Percentiles rank a stretch among this genome's conserved stretches.
These are phyloP conservation scores for Bacidia rubella DNA, from an alignment of 495 filamentous ascomycete genomes.

Conservation along the genomic window DNA sequence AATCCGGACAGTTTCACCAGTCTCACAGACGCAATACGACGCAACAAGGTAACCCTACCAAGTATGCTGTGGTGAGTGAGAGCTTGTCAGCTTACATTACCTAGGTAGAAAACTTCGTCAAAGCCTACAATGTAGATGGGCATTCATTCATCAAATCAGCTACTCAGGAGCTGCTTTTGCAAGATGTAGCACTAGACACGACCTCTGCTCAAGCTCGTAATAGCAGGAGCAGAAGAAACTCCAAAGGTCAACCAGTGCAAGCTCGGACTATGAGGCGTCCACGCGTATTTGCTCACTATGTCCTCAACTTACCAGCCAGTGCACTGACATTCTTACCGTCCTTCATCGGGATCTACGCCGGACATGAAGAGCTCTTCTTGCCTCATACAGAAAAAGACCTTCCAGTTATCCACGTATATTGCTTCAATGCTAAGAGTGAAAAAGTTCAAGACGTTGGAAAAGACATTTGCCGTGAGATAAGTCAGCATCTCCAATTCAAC, in stretches of 20 bases:
- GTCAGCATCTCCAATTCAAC: slow-evolving; percentile 42
- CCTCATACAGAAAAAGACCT: slow-evolving; percentile 43
- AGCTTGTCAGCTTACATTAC: slow-evolving; percentile 1
- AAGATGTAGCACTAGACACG: slow-evolving; percentile 34
- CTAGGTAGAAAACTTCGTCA: slow-evolving; percentile 60
- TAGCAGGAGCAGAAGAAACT: background rate
- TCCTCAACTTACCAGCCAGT: slow-evolving; percentile 91
- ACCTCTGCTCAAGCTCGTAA: slow-evolving; percentile 13
- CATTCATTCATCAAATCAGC: slow-evolving; percentile 61
- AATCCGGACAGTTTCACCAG: slow-evolving; percentile 75
- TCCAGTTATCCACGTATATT: slow-evolving; percentile 83
- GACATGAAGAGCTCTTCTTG: slow-evolving; percentile 49
- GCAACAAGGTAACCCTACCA: slow-evolving; percentile 60
- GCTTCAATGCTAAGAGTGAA: slow-evolving; percentile 66
- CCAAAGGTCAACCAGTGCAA: slow-evolving; percentile 27
- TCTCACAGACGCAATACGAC: slow-evolving; percentile 51
- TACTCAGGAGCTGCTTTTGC: slow-evolving; percentile 43
- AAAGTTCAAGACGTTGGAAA: slow-evolving; percentile 46
- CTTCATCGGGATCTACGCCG: slow-evolving; percentile 69
- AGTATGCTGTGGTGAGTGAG: background rate
- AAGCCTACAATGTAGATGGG: slow-evolving; percentile 67
- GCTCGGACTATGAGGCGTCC: slow-evolving; percentile 42
- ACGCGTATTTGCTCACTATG: slow-evolving; percentile 66
- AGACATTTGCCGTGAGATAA: slow-evolving; percentile 59
- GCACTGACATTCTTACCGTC: slow-evolving; percentile 76